Evolutionary conservation across 176 grass and related monocot genomes (phyloP).

Genomic region (Carex pumila): DNA sequence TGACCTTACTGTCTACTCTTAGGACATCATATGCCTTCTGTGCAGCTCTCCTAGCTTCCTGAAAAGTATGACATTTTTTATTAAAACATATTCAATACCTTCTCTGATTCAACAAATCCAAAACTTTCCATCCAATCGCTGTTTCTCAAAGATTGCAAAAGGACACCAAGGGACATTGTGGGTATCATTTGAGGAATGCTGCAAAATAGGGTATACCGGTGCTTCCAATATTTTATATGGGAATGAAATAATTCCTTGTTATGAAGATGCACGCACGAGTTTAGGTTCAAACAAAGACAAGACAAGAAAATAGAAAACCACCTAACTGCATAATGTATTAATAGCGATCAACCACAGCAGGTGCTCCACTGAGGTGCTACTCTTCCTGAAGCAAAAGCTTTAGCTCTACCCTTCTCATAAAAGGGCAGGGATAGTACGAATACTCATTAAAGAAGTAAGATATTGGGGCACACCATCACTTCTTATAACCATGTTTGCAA

Average conservation of each 20-base stretch:
- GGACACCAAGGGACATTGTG: background rate
- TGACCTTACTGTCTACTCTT: conserved; percentile 86
- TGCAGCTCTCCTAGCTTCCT: conserved; percentile 92
- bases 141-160: conserved; percentile 1
- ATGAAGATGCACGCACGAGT: background rate
- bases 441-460: background rate
- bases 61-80: conserved; percentile 25
- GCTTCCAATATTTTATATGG: background rate
- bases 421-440: background rate
- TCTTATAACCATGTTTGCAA: background rate
- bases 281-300: background rate
- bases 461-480: background rate
- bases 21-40: conserved; percentile 73
- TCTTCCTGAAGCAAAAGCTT: background rate
- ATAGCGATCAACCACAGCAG: background rate
- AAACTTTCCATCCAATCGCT: background rate
- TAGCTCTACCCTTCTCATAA: background rate
- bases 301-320: background rate
- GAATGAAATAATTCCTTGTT: background rate
- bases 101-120: background rate
- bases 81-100: conserved; percentile 7
- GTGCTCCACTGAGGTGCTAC: background rate
- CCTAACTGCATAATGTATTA: background rate
- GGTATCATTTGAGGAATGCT: background rate
- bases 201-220: background rate